Conservation (phyloP, 495 filamentous ascomycete species). For the Lophiotrema nucula region DNA sequence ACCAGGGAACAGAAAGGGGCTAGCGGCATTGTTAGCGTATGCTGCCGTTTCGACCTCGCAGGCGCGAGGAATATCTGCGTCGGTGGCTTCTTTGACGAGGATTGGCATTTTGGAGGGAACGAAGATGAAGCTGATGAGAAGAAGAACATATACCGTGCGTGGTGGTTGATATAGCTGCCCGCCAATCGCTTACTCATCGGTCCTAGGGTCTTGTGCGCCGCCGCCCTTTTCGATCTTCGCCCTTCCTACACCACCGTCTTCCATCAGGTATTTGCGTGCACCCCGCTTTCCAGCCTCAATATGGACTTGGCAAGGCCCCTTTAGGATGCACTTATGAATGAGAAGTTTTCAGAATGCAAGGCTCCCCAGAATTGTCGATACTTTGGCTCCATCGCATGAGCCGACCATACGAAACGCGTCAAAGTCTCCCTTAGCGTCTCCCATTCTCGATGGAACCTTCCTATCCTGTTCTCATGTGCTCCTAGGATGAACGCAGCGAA, state of each 20-base stretch:
- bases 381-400: slow-evolving; percentile 2
- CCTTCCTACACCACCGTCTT: too few species aligned
- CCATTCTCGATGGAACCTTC: background rate
- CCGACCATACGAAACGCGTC: slow-evolving; percentile 11
- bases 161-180: background rate
- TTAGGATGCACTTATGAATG: too few species aligned
- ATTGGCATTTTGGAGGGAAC: slow-evolving; percentile 7
- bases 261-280: too few species aligned
- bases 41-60: too few species aligned
- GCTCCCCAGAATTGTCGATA: slow-evolving; percentile 11
- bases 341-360: slow-evolving; percentile 2
- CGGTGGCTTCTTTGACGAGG: slow-evolving; percentile 19
- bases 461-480: background rate
- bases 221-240: background rate
- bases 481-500: background rate
- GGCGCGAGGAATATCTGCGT: slow-evolving; percentile 14
- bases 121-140: background rate
- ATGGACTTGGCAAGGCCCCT: too few species aligned
- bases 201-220: background rate
- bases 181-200: background rate
- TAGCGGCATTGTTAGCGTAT: too few species aligned
- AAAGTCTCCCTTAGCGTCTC: background rate
- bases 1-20: too few species aligned
- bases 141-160: background rate
- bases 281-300: too few species aligned